These are phyloP conservation scores for Beauveria asiatica DNA, from an alignment of 2,329 filamentous ascomycete species.

Conservation along the genomic window DNA sequence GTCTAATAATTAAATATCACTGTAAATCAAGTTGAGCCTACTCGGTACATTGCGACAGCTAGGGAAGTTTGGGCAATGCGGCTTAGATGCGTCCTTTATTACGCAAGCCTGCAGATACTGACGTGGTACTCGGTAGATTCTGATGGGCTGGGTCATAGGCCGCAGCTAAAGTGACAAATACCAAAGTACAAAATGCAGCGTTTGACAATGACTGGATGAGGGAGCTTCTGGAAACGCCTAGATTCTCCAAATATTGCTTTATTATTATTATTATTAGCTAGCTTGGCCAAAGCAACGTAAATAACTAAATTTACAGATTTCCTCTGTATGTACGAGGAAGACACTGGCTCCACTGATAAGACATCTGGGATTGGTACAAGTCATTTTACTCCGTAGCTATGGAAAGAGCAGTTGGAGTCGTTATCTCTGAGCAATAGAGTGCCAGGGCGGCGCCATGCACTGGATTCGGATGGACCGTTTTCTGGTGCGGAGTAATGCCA, in stretches of 20 bases:
- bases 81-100: neutral
- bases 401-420: neutral
- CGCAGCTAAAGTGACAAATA: neutral
- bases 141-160: neutral
- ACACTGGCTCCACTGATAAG: conserved; percentile 8
- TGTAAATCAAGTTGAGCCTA: no score
- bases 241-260: neutral
- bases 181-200: neutral
- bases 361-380: neutral
- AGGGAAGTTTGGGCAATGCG: neutral
- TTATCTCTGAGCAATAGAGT: conserved; percentile 10
- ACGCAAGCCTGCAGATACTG: neutral
- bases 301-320: no score
- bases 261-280: no score
- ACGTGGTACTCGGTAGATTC: no score
- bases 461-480: neutral
- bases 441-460: neutral
- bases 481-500: neutral
- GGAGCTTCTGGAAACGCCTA: neutral
- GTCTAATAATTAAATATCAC: neutral
- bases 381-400: no score
- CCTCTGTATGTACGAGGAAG: neutral
- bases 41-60: no score
- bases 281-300: neutral
- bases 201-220: neutral